phyloP scores from a whole-genome alignment of 345 rosid genomes.

The Gossypioides kirkii region DNA sequence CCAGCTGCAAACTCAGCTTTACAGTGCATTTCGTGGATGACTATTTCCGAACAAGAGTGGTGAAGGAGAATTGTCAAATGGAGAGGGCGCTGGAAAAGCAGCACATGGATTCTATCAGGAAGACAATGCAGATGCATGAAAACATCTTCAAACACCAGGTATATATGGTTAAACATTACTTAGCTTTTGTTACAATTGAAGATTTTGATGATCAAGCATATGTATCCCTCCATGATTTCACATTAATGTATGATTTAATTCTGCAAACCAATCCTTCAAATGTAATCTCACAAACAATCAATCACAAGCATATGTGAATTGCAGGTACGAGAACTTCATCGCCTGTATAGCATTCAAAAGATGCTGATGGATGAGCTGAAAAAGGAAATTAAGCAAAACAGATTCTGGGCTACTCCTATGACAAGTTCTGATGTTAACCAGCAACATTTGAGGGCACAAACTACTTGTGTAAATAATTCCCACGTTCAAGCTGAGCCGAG shows the following conservation, averaged over 20 bases:
- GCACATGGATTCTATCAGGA: conserved; percentile 50
- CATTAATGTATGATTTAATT: background rate
- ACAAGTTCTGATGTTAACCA: conserved; percentile 18
- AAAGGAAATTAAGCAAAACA: conserved; percentile 37
- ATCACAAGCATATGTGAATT: background rate
- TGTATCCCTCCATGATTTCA: background rate
- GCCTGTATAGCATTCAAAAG: conserved; percentile 65
- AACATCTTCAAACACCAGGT: conserved; percentile 74
- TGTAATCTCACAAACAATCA: background rate
- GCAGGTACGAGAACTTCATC: conserved; percentile 83
- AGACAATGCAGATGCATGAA: conserved; percentile 83
- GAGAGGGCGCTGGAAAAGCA: conserved; percentile 41
- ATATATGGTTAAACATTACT: background rate
- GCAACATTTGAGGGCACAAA: conserved; percentile 18
- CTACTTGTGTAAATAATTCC: conserved; percentile 14
- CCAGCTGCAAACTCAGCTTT: conserved; percentile 25
- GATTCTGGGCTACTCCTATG: conserved; percentile 17
- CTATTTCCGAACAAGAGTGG: conserved; percentile 21
- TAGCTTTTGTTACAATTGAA: background rate
- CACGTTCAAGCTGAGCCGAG: conserved; percentile 23
- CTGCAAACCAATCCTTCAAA: background rate
- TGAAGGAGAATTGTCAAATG: conserved; percentile 28
- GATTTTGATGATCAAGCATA: background rate
- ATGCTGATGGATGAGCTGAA: conserved; percentile 57
- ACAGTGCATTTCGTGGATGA: conserved; percentile 43